A percentile compares a stretch with the other conserved stretches of the same genome.
Evolutionary conservation across 768 basidiomycete species (phyloP).

Genomic region (Cystoderma amianthinum): DNA sequence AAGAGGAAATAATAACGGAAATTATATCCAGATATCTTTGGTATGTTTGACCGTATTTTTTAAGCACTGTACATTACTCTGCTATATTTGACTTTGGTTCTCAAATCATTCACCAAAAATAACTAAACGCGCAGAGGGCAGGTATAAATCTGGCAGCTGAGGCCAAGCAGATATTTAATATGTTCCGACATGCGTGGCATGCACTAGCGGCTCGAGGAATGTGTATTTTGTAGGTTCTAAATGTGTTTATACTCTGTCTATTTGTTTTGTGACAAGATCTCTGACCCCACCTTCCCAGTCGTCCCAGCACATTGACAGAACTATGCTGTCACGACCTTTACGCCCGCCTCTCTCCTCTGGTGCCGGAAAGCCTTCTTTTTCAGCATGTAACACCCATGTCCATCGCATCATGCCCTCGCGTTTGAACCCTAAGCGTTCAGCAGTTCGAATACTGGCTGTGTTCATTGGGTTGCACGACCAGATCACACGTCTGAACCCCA

Average conservation of each 20-base stretch:
- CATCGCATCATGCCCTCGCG: constrained; percentile 41
- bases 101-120: too few species aligned
- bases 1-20: too few species aligned
- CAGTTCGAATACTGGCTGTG: constrained; percentile 37
- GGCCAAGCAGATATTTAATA: too few species aligned
- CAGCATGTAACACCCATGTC: constrained; percentile 33
- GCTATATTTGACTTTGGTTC: too few species aligned
- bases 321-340: too few species aligned
- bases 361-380: constrained; percentile 21
- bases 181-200: too few species aligned
- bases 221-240: constrained; percentile 7
- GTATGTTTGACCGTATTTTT: too few species aligned
- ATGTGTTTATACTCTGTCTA: constrained; percentile 15
- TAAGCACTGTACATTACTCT: too few species aligned
- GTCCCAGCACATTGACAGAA: constrained; percentile 37
- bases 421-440: constrained; percentile 46
- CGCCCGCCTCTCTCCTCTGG: constrained; percentile 18
- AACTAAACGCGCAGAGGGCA: too few species aligned
- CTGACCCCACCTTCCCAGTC: constrained; percentile 37
- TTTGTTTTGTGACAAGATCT: constrained; percentile 20
- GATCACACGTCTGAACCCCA: constrained; percentile 47
- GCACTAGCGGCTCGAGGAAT: too few species aligned
- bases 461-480: constrained; percentile 43
- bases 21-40: too few species aligned
- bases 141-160: too few species aligned